Evolutionary conservation across 257 asterid species (phyloP), one percentile per base, ranked within the genome.

Genomic region (Scutellaria baicalensis): DNA sequence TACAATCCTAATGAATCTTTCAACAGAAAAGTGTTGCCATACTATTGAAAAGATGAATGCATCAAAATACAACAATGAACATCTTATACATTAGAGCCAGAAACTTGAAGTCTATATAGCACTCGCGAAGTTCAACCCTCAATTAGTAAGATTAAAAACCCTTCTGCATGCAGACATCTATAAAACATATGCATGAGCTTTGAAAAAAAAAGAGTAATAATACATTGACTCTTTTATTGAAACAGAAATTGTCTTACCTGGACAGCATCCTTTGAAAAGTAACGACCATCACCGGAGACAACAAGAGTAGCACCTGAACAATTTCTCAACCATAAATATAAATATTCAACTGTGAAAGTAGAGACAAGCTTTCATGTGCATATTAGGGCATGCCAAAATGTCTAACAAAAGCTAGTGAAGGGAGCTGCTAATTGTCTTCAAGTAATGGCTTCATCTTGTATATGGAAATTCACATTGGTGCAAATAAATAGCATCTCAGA

Each of bases 201-300:
- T n/a, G 6, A 31, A 27, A 9, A 61, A 70, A 27, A 17, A 23
- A 6, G 64, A 57, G 50, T 39, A 42, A 18, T 11, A 69, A 59
- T 23, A 38, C 17, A 58, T 31, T 20, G 44, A 31, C 2, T 33
- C 50, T 45, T 56, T 60, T 71, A 56, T 75, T 27, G 23, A 42
- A 66, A 69, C 17, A 75, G 17, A 51, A 74, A 38, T 54, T 64
- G 9, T 23, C 31, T 65, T 70, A 91, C 99, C 93, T 89, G 97
- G 67, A 93, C 85, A 39, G 97, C 96, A 68, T 93, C 96, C 88
- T 89, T 89, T 8, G 99, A 93, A 64, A 39, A 93, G 84, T 91
- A 93, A 70, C 99, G 96, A 31, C 99, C 99, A 81, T 93, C 99
- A 77, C 99, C 99, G 65, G 97, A 93, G 73, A 93, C 99, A 75